These are phyloP conservation scores for Anastatica hierochuntica DNA, from an alignment of 345 rosid genomes.

Conservation along the genomic window DNA sequence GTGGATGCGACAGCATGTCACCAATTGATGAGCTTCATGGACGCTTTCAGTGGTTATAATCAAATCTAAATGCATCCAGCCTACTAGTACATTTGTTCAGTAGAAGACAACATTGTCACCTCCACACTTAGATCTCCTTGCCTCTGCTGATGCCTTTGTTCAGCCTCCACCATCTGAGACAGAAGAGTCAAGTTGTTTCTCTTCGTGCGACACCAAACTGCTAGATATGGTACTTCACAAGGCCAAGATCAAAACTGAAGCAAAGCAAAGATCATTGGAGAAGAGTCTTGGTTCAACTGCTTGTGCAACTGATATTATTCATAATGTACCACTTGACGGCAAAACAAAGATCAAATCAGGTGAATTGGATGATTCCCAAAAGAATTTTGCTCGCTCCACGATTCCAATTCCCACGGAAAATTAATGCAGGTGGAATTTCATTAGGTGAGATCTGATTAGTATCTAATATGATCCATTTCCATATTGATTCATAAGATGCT, in stretches of 20 bases:
- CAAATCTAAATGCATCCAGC: too few relatives aligned
- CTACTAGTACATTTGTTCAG: slow-evolving; percentile 32
- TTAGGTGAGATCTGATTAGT: slow-evolving; percentile 40
- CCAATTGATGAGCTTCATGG: too few relatives aligned
- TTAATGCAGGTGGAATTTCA: slow-evolving; percentile 46
- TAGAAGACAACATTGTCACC: slow-evolving; percentile 57
- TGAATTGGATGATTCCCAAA: slow-evolving; percentile 46
- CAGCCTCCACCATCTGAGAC: slow-evolving; percentile 64
- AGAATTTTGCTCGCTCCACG: slow-evolving; percentile 53
- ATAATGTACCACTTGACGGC: neutral
- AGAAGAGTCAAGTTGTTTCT: slow-evolving; percentile 42
- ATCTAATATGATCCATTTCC: slow-evolving; percentile 12
- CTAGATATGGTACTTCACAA: slow-evolving; percentile 83
- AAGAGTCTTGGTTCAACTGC: slow-evolving; percentile 61
- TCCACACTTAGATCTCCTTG: slow-evolving; percentile 47
- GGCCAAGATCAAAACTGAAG: slow-evolving; percentile 57
- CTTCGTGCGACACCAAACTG: slow-evolving; percentile 73
- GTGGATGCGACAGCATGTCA: too few relatives aligned
- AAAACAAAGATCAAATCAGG: too few relatives aligned
- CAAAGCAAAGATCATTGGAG: slow-evolving; percentile 55
- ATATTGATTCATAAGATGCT: slow-evolving; percentile 3
- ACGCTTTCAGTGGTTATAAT: too few relatives aligned
- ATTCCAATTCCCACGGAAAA: slow-evolving; percentile 51
- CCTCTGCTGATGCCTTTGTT: slow-evolving; percentile 61
- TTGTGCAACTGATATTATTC: slow-evolving; percentile 1